A percentile compares a stretch with the other conserved stretches of the same genome.
Evolutionary conservation across 2,329 filamentous ascomycete species (phyloP).

Genomic region (Epichloe sylvatica): DNA sequence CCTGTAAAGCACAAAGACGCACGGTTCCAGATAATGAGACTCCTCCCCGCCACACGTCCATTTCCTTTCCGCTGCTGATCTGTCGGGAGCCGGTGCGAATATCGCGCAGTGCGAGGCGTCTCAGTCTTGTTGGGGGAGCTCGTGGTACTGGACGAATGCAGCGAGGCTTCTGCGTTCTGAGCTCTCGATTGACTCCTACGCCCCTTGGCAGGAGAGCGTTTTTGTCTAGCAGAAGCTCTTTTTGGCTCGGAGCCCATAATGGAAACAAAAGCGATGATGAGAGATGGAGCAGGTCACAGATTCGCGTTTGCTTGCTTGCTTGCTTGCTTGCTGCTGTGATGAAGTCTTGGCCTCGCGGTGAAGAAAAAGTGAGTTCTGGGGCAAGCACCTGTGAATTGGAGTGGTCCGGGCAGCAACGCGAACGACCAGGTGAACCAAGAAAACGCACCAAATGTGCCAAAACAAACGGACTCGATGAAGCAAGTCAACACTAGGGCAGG

Average conservation of each 20-base stretch:
- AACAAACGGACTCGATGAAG: background rate
- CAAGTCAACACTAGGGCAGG: background rate
- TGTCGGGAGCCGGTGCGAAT: conserved; percentile 14
- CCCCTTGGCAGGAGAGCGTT: conserved; percentile 6
- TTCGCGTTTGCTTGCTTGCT: background rate
- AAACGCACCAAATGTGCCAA: background rate
- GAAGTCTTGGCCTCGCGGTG: background rate
- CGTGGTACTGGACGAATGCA: background rate
- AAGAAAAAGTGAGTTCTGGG: background rate
- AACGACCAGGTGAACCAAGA: background rate
- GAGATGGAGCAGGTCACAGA: background rate
- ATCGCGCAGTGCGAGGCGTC: conserved; percentile 9
- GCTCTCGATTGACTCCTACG: conserved; percentile 6
- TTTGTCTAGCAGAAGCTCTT: conserved; percentile 9
- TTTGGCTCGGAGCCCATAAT: conserved; percentile 6
- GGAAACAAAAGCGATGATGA: background rate
- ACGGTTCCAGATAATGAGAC: conserved; percentile 30
- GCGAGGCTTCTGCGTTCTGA: conserved; percentile 4
- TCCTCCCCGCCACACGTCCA: conserved; percentile 21
- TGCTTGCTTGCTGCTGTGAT: background rate
- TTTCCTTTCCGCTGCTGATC: conserved; percentile 14
- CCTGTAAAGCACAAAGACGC: conserved; percentile 10
- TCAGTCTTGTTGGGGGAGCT: conserved; percentile 5
- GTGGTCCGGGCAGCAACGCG: background rate
- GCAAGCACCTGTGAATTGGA: background rate